Evolutionary conservation across 2,329 filamentous ascomycete genomes (phyloP).

Genomic region (Orbilia ellipsospora): DNA sequence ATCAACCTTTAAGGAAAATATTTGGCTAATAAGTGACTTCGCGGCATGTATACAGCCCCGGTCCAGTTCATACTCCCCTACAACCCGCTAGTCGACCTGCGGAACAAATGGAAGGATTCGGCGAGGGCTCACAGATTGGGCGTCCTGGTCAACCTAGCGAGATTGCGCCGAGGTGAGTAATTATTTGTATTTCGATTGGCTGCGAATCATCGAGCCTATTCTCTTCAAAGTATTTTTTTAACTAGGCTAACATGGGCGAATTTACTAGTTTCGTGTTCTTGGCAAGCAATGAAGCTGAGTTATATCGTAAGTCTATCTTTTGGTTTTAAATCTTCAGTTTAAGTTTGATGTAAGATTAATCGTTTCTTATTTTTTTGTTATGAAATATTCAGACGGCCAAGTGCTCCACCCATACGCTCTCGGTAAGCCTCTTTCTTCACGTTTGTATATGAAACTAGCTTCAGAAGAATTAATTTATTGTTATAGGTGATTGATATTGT

Average conservation of each 20-base stretch:
- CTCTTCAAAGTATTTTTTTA: not conserved
- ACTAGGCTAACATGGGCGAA: not conserved
- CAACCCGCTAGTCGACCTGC: slow-evolving; percentile 64
- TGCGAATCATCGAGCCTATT: not conserved
- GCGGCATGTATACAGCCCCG: slow-evolving; percentile 51
- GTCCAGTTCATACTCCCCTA: slow-evolving; percentile 64
- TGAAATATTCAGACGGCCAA: slow-evolving; percentile 48
- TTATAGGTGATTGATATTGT: too few relatives aligned
- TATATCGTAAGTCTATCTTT: slow-evolving; percentile 53
- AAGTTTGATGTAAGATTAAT: not conserved
- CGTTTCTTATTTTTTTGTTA: not conserved
- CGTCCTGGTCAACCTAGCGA: slow-evolving; percentile 65
- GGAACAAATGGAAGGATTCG: slow-evolving; percentile 66
- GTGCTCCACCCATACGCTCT: slow-evolving; percentile 58
- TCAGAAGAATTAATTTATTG: too few relatives aligned
- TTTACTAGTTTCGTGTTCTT: slow-evolving; percentile 56
- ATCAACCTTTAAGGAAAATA: not conserved
- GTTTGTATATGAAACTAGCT: too few relatives aligned
- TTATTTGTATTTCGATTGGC: slow-evolving; percentile 57
- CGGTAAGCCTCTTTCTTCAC: slow-evolving; percentile 17
- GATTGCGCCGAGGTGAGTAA: slow-evolving; percentile 61
- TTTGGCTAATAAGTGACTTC: not conserved
- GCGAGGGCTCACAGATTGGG: slow-evolving; percentile 62
- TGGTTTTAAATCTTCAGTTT: not conserved
- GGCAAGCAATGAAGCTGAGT: slow-evolving; percentile 55